Evolutionary conservation across 768 basidiomycete genomes (phyloP).

Genomic region (Plicaturopsis crispa): DNA sequence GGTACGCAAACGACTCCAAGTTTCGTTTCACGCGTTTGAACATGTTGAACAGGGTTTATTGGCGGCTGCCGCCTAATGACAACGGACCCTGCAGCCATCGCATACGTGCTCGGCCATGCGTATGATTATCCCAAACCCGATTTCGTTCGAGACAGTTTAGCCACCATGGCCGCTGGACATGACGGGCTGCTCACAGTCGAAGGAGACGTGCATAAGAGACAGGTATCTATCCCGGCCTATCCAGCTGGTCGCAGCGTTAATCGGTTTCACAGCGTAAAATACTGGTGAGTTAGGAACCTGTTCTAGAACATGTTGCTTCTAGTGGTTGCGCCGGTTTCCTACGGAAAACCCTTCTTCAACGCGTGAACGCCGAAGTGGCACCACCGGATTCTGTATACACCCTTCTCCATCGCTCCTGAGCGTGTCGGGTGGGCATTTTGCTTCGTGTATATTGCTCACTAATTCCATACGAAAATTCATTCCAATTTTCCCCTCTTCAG

Average conservation of each 20-base stretch:
- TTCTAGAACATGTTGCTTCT: neutral
- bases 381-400: no score
- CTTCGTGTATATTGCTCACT: no score
- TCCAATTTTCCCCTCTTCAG: slow-evolving; percentile 15
- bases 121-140: slow-evolving; percentile 59
- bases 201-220: slow-evolving; percentile 48
- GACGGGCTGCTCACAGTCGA: slow-evolving; percentile 45
- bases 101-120: slow-evolving; percentile 47
- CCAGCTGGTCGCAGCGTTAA: no score
- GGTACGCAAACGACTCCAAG: neutral
- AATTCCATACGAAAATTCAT: no score
- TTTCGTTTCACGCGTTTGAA: neutral
- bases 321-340: neutral
- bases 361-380: no score
- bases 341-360: no score
- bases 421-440: slow-evolving; percentile 7
- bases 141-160: slow-evolving; percentile 42
- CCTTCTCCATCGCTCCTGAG: neutral
- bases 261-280: slow-evolving; percentile 34
- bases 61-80: slow-evolving; percentile 48
- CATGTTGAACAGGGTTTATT: slow-evolving; percentile 28
- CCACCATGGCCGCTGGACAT: slow-evolving; percentile 41
- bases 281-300: slow-evolving; percentile 29
- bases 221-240: slow-evolving; percentile 26
- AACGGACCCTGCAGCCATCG: slow-evolving; percentile 48